Percentiles rank a stretch among this genome's conserved stretches.
These are phyloP conservation scores for Colletotrichum sansevieriae DNA, from an alignment of 2,329 filamentous ascomycete genomes.

Conservation along the genomic window DNA sequence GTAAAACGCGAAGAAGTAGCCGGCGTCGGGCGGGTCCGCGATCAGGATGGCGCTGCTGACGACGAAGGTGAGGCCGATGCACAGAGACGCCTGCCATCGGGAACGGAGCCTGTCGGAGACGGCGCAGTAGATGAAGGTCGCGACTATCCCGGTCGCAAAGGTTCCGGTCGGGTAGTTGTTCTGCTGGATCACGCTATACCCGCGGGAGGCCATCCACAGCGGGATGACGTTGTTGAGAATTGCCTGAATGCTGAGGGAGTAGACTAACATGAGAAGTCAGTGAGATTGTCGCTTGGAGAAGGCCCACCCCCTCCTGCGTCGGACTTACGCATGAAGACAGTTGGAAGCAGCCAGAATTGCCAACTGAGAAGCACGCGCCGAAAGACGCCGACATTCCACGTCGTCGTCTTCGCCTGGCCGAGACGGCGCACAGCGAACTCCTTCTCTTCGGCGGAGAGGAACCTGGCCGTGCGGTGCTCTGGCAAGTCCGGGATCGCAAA, in stretches of 20 bases:
- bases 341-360: slow-evolving; percentile 60
- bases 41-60: slow-evolving; percentile 55
- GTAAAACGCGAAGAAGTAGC: slow-evolving; percentile 59
- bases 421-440: slow-evolving; percentile 54
- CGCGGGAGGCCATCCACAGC: slow-evolving; percentile 59
- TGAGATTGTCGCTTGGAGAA: fast-evolving
- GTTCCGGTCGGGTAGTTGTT: slow-evolving; percentile 60
- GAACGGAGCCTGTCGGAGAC: slow-evolving; percentile 58
- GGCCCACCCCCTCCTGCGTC: fast-evolving
- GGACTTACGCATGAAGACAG: slow-evolving; percentile 58
- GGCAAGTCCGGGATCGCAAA: slow-evolving; percentile 59
- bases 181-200: slow-evolving; percentile 57
- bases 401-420: slow-evolving; percentile 45
- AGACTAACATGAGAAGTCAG: slow-evolving; percentile 46
- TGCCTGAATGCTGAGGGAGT: slow-evolving; percentile 58
- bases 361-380: slow-evolving; percentile 51
- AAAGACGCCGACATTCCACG: slow-evolving; percentile 24
- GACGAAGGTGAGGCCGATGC: slow-evolving; percentile 57
- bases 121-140: slow-evolving; percentile 55
- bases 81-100: slow-evolving; percentile 58
- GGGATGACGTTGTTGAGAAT: slow-evolving; percentile 60
- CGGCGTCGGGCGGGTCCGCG: slow-evolving; percentile 50
- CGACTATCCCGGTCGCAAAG: slow-evolving; percentile 57
- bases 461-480: slow-evolving; percentile 56
- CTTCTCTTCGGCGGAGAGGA: slow-evolving; percentile 51